Conservation (phyloP, 768 basidiomycete species). For the Trametes cinnabarina region DNA sequence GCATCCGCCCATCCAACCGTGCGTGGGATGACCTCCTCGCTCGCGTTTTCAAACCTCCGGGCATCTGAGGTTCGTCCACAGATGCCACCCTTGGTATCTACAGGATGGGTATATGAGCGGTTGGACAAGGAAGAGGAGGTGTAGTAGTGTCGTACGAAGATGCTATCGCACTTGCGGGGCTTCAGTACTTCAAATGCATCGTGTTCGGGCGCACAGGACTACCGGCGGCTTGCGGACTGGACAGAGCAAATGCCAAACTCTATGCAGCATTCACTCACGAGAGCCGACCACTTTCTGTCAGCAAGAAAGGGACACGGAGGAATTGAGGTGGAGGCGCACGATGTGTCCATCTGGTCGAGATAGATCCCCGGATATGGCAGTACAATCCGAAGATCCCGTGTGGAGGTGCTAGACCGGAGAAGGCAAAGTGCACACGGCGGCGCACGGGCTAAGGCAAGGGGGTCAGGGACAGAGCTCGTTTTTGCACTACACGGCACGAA, state of each 20-base stretch:
- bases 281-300: too few relatives aligned
- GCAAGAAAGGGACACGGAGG: too few relatives aligned
- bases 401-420: background rate
- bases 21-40: background rate
- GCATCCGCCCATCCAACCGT: background rate
- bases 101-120: too few relatives aligned
- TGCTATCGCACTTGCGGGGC: too few relatives aligned
- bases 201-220: too few relatives aligned
- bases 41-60: background rate
- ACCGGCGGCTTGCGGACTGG: background rate
- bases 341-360: too few relatives aligned
- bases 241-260: constrained; percentile 1
- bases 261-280: too few relatives aligned
- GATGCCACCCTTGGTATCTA: background rate
- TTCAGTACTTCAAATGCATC: too few relatives aligned
- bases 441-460: background rate
- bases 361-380: background rate
- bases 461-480: background rate
- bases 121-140: too few relatives aligned
- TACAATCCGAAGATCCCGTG: background rate
- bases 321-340: too few relatives aligned
- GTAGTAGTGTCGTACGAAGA: too few relatives aligned
- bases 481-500: background rate
- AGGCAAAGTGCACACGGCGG: background rate
- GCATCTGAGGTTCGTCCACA: background rate